Evolutionary conservation across 139 green algal species (phyloP), one percentile per base, ranked within the genome.

Genomic region (Astrephomene gubernaculifera): DNA sequence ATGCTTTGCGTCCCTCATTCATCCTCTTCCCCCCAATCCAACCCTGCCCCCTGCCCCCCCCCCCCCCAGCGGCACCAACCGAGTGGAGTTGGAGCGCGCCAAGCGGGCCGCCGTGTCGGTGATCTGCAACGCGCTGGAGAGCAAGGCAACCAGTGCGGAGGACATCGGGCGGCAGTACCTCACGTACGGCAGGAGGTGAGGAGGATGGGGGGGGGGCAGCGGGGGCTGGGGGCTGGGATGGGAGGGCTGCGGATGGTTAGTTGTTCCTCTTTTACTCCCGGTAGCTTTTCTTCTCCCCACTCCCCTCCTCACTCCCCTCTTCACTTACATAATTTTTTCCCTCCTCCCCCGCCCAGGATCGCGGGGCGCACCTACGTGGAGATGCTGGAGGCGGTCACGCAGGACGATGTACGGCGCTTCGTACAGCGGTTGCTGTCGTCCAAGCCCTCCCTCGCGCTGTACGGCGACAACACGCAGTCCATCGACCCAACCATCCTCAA

Each of bases 161-260:
- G 97, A 99, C 92, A 98, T 99, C 33, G 97, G 97, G 3, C 87
- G 96, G 38, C 97, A 99, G 91, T 94, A 98, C 29, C 91, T 99
- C 17, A 98, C 97, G 31, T 99, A 99, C 88, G 96, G 95, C 14
- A 82, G 91, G 35, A 87, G 90, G 87, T 90, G 38, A 25, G 78
- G 52, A 22, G 1, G 9, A 9, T 33, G 69, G 7, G 1, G 27
- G 69, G 60, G 4, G 43, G 69, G 38, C 69, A 27, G 29, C 21
- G 27, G 31, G 64, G 64, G 10, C 64, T n/a, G n/a, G n/a, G n/a
- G n/a, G n/a, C n/a, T n/a, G n/a, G n/a, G n/a, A n/a, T n/a, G n/a
- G n/a, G n/a, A n/a, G n/a, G n/a, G n/a, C n/a, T n/a, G n/a, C n/a
- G n/a, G n/a, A n/a, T n/a, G n/a, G n/a, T n/a, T n/a, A n/a, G n/a